These are phyloP conservation scores for Puccinia coronata DNA, from an alignment of 1,284 basidiomycete genomes.

Conservation along the genomic window DNA sequence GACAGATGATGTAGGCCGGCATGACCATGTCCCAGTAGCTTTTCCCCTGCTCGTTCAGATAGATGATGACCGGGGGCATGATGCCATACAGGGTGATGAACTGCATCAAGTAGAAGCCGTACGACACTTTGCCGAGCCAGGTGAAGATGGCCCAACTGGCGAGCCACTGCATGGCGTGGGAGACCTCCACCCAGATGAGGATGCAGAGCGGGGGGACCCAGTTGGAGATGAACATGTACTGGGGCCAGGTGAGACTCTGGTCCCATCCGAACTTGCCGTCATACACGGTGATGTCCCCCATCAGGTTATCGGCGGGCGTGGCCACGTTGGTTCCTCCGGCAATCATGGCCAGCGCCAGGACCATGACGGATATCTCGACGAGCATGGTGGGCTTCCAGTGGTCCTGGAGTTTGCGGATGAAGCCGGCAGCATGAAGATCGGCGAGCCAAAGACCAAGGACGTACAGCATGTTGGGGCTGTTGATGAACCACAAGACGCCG, in stretches of 20 bases:
- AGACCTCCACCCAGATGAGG: constrained; percentile 60
- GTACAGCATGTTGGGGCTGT: constrained; percentile 57
- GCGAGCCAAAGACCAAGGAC: constrained; percentile 59
- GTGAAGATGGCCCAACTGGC: constrained; percentile 59
- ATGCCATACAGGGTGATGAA: constrained; percentile 60
- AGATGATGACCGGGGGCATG: constrained; percentile 59
- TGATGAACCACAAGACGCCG: constrained; percentile 57
- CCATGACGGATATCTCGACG: constrained; percentile 57
- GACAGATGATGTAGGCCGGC: constrained; percentile 58
- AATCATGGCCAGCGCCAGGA: constrained; percentile 57
- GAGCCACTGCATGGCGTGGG: constrained; percentile 60
- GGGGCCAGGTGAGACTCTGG: constrained; percentile 56
- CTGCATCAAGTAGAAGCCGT: constrained; percentile 61
- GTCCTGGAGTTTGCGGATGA: constrained; percentile 59
- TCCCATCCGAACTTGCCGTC: constrained; percentile 56
- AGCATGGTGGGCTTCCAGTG: constrained; percentile 58
- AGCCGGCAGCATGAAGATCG: constrained; percentile 60
- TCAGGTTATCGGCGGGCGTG: constrained; percentile 57
- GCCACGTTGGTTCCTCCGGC: constrained; percentile 57
- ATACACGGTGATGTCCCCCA: constrained; percentile 57
- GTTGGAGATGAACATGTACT: constrained; percentile 59
- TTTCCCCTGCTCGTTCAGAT: constrained; percentile 56
- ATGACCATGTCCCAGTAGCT: constrained; percentile 60
- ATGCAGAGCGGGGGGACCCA: constrained; percentile 55
- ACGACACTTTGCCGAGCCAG: constrained; percentile 60